Percentiles rank a stretch among this genome's conserved stretches.
phyloP scores from a whole-genome alignment of 306 rosid species.

The Geum urbanum region DNA sequence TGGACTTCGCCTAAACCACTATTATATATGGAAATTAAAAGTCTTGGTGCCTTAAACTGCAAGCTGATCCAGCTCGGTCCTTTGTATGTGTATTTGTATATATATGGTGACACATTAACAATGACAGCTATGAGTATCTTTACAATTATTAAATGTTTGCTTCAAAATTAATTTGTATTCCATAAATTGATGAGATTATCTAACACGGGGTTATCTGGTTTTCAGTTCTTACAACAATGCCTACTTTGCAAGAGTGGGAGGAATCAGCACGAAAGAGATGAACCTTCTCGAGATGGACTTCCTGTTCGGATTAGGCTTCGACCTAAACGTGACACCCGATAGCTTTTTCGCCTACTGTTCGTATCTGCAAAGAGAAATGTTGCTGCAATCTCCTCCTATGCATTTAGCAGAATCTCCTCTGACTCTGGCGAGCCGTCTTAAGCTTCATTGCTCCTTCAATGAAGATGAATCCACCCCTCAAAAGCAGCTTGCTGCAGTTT shows the following conservation, averaged over 20 bases:
- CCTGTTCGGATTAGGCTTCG: constrained; percentile 74
- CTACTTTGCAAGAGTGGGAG: constrained; percentile 90
- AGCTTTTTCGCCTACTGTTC: constrained; percentile 61
- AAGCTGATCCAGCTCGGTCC: no score
- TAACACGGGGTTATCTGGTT: neutral
- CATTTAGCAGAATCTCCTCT: constrained; percentile 39
- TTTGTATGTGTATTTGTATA: neutral
- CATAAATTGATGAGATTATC: neutral
- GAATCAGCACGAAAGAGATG: constrained; percentile 80
- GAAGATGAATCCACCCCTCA: constrained; percentile 69
- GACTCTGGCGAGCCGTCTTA: constrained; percentile 39
- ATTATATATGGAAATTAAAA: neutral
- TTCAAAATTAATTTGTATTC: neutral
- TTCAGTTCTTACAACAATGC: constrained; percentile 87
- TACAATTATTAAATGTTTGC: neutral
- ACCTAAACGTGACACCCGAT: constrained; percentile 61
- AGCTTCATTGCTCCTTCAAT: constrained; percentile 46
- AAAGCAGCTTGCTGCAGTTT: constrained; percentile 63
- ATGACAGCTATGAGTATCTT: neutral
- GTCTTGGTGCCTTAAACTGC: neutral
- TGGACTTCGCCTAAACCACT: neutral
- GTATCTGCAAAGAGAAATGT: constrained; percentile 64
- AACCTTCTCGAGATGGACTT: constrained; percentile 81
- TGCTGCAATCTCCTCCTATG: constrained; percentile 48
- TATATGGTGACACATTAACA: neutral